These are phyloP conservation scores for Castanea mollissima DNA, from an alignment of 306 rosid genomes.

Conservation along the genomic window DNA sequence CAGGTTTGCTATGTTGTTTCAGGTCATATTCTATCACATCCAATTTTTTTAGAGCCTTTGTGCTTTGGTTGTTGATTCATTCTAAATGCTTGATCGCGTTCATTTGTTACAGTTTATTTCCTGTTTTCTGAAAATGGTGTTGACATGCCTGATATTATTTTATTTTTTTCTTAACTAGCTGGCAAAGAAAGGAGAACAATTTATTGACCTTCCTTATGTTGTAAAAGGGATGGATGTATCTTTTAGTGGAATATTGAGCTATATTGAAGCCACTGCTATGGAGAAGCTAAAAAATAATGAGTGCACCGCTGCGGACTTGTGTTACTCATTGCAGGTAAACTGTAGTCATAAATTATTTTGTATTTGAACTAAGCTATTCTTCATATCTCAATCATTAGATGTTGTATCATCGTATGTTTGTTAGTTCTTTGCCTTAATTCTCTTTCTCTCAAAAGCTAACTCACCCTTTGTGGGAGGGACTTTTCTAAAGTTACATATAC, in stretches of 20 bases:
- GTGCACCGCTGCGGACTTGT: slow-evolving; percentile 92
- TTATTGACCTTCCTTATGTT: slow-evolving; percentile 57
- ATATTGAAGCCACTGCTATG: slow-evolving; percentile 78
- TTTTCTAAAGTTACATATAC: background rate
- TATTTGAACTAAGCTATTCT: slow-evolving; percentile 16
- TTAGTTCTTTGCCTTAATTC: background rate
- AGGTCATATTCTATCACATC: too few relatives aligned
- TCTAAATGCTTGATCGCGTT: background rate
- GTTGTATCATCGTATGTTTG: background rate
- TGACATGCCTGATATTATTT: slow-evolving; percentile 10
- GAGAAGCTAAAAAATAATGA: slow-evolving; percentile 74
- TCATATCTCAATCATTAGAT: background rate
- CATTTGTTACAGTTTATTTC: too few relatives aligned
- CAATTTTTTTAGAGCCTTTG: background rate
- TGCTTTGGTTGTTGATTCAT: background rate
- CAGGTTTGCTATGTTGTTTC: background rate
- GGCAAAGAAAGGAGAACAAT: slow-evolving; percentile 80
- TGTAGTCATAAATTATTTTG: background rate
- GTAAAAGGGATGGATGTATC: slow-evolving; percentile 98
- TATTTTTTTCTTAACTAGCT: slow-evolving; percentile 46
- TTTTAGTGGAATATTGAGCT: slow-evolving; percentile 85
- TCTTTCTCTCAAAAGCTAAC: background rate
- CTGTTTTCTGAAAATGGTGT: background rate
- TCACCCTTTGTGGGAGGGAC: background rate
- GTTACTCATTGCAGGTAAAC: slow-evolving; percentile 32